phyloP scores from a whole-genome alignment of 768 basidiomycete species.

The Plicaturopsis crispa region DNA sequence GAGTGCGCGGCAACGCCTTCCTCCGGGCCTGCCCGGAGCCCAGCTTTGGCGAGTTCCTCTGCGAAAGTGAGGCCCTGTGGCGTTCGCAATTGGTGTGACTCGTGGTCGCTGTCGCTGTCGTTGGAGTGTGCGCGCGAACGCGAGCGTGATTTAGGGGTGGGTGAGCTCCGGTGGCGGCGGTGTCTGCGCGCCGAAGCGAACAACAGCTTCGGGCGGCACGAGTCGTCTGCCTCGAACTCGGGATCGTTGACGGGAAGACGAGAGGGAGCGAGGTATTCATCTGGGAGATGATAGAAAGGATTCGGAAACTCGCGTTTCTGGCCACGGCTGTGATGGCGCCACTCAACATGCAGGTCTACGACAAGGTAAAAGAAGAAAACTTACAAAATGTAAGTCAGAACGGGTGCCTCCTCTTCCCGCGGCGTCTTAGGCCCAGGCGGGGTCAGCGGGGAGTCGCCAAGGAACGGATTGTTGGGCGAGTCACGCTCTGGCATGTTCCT shows the following conservation, averaged over 20 bases:
- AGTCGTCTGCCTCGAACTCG: slow-evolving; percentile 52
- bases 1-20: too few species aligned
- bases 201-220: slow-evolving; percentile 49
- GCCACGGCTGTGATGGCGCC: slow-evolving; percentile 53
- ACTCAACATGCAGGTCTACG: slow-evolving; percentile 5
- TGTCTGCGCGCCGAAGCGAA: slow-evolving; percentile 36
- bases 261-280: slow-evolving; percentile 38
- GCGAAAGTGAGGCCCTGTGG: too few species aligned
- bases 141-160: too few species aligned
- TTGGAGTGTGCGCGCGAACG: too few species aligned
- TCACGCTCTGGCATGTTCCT: slow-evolving; percentile 37
- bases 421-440: slow-evolving; percentile 28
- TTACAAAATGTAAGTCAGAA: slow-evolving; percentile 68
- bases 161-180: too few species aligned
- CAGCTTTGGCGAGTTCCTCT: too few species aligned
- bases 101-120: too few species aligned
- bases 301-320: slow-evolving; percentile 56
- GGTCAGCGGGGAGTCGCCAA: too few species aligned
- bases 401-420: slow-evolving; percentile 46
- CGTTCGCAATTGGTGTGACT: too few species aligned
- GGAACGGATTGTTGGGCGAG: slow-evolving; percentile 69
- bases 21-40: too few species aligned
- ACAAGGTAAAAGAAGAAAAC: slow-evolving; percentile 17
- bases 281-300: slow-evolving; percentile 49
- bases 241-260: slow-evolving; percentile 54